A percentile compares a stretch with the other conserved stretches of the same genome.
Evolutionary conservation across 2,329 filamentous ascomycete genomes (phyloP).

Genomic region (Colletotrichum sp.): DNA sequence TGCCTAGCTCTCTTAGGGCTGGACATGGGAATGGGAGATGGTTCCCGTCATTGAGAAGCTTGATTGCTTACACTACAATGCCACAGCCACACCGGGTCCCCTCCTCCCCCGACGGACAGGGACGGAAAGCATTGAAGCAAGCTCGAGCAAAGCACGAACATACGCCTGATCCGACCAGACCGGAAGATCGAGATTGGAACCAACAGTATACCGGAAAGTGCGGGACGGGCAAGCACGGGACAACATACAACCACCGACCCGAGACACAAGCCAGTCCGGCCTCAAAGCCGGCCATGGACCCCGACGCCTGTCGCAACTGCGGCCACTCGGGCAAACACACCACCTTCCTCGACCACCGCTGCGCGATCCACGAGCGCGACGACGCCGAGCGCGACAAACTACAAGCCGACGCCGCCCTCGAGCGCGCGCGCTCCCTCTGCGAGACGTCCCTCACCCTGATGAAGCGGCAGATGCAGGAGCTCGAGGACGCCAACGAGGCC

Average conservation of each 20-base stretch:
- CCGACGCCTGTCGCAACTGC: conserved; percentile 16
- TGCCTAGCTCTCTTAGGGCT: background rate
- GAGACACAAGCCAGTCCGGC: background rate
- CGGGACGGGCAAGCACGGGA: background rate
- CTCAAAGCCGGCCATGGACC: background rate
- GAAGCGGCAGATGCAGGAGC: conserved; percentile 20
- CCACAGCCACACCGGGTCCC: background rate
- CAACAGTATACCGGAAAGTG: background rate
- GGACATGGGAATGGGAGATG: background rate
- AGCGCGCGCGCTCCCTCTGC: conserved; percentile 11
- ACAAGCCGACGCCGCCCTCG: conserved; percentile 13
- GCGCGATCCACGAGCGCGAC: conserved; percentile 19
- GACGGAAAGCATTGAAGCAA: background rate
- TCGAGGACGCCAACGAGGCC: conserved; percentile 15
- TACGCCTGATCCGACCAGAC: background rate
- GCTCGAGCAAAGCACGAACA: background rate
- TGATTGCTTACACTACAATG: background rate
- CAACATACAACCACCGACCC: background rate
- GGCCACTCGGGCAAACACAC: conserved; percentile 17
- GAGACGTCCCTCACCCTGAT: conserved; percentile 9
- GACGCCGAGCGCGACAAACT: conserved; percentile 20
- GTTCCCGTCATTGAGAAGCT: background rate
- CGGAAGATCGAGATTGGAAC: background rate
- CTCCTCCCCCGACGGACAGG: background rate
- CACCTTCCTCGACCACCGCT: conserved; percentile 10